These are phyloP conservation scores for Triangularia verruculosa DNA, from an alignment of 2,329 filamentous ascomycete species.

Conservation along the genomic window DNA sequence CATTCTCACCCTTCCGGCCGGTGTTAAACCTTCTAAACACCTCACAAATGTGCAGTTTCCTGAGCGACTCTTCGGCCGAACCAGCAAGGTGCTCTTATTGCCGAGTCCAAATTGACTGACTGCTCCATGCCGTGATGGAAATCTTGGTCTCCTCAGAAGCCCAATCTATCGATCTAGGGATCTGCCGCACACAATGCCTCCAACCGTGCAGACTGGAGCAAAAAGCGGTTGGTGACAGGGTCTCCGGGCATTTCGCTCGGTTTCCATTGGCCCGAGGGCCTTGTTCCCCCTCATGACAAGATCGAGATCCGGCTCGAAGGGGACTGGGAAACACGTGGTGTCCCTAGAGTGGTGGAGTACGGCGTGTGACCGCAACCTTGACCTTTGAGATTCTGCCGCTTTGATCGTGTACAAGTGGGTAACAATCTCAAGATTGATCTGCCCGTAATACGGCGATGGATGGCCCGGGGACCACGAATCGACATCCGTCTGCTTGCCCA, in stretches of 20 bases:
- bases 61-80: conserved; percentile 12
- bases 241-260: not conserved
- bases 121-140: not conserved
- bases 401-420: conserved; percentile 8
- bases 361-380: conserved; percentile 8
- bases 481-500: conserved; percentile 1
- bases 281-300: conserved; percentile 14
- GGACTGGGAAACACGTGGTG: conserved; percentile 25
- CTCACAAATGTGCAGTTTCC: not conserved
- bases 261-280: conserved; percentile 8
- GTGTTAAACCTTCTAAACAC: not conserved
- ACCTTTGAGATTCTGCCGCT: conserved; percentile 16
- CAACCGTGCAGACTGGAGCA: not conserved
- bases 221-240: conserved; percentile 17
- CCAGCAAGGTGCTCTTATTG: not conserved
- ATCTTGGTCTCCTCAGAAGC: not conserved
- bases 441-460: not conserved
- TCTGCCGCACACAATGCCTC: conserved; percentile 1
- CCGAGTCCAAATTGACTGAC: not conserved
- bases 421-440: not conserved
- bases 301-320: conserved; percentile 21
- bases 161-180: conserved; percentile 2
- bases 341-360: conserved; percentile 20
- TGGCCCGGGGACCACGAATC: not conserved
- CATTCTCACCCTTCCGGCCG: not conserved